These are phyloP conservation scores for Pleurotus giganteus DNA, from an alignment of 768 basidiomycete genomes.

Conservation along the genomic window DNA sequence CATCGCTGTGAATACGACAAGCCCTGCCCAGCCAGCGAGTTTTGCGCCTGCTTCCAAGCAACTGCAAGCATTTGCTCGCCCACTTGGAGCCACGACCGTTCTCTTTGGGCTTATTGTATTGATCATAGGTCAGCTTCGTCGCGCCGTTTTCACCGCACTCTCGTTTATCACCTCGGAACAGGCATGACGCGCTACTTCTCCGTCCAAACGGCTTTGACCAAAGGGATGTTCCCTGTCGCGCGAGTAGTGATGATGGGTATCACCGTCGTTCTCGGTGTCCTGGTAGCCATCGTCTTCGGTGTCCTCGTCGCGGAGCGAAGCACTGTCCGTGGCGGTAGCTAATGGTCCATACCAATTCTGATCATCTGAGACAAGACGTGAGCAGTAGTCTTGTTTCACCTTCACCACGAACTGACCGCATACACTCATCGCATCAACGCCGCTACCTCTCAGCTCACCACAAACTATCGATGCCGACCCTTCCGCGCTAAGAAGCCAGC, in stretches of 20 bases:
- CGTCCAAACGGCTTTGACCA: slow-evolving; percentile 34
- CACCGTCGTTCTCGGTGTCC: slow-evolving; percentile 21
- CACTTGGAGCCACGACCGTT: slow-evolving; percentile 41
- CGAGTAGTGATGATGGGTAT: slow-evolving; percentile 30
- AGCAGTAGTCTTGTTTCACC: too few species aligned
- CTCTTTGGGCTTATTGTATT: slow-evolving; percentile 33
- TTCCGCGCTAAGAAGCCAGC: too few species aligned
- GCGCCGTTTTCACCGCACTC: background rate
- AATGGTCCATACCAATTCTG: too few species aligned
- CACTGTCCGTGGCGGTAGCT: background rate
- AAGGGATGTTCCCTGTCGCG: slow-evolving; percentile 41
- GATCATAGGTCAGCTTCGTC: slow-evolving; percentile 17
- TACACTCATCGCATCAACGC: too few species aligned
- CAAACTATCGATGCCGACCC: too few species aligned
- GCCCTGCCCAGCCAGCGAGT: background rate
- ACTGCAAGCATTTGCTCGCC: slow-evolving; percentile 27
- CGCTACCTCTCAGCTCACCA: too few species aligned
- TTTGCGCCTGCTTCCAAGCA: background rate
- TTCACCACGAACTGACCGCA: too few species aligned
- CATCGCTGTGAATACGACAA: slow-evolving; percentile 24
- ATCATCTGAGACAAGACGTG: too few species aligned
- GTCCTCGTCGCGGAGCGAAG: slow-evolving; percentile 22
- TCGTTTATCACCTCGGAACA: background rate
- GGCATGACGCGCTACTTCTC: slow-evolving; percentile 37
- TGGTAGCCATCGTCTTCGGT: slow-evolving; percentile 30